Percentiles rank a stretch among this genome's conserved stretches.
These are phyloP conservation scores for Calonectria crousiana DNA, from an alignment of 2,329 filamentous ascomycete genomes.

Conservation along the genomic window DNA sequence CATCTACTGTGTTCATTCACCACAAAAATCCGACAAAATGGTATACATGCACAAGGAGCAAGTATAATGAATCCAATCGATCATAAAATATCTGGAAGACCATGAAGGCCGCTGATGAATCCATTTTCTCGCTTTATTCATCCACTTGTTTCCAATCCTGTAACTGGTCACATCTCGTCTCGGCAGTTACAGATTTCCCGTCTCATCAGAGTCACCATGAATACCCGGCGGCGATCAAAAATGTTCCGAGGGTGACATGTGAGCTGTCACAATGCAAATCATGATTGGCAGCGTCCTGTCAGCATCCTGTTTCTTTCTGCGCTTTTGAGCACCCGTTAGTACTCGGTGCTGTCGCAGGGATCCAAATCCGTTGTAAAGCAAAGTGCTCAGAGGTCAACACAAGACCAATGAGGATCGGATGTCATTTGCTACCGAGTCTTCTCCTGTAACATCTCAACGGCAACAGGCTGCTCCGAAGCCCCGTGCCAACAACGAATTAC, in stretches of 20 bases:
- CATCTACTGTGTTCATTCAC: neutral
- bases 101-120: neutral
- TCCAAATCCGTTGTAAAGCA: neutral
- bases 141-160: neutral
- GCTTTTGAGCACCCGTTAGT: no score
- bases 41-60: no score
- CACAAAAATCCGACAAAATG: neutral
- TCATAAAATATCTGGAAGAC: neutral
- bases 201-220: neutral
- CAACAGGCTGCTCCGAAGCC: neutral
- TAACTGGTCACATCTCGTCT: neutral
- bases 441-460: neutral
- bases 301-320: neutral
- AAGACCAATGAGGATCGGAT: neutral
- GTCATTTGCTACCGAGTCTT: neutral
- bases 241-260: neutral
- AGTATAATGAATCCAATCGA: no score
- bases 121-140: neutral
- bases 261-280: neutral
- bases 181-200: neutral
- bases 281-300: neutral
- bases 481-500: neutral
- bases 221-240: neutral
- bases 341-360: neutral
- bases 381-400: neutral